Conservation (phyloP, 495 filamentous ascomycete species). For the Neurospora cerealis region DNA sequence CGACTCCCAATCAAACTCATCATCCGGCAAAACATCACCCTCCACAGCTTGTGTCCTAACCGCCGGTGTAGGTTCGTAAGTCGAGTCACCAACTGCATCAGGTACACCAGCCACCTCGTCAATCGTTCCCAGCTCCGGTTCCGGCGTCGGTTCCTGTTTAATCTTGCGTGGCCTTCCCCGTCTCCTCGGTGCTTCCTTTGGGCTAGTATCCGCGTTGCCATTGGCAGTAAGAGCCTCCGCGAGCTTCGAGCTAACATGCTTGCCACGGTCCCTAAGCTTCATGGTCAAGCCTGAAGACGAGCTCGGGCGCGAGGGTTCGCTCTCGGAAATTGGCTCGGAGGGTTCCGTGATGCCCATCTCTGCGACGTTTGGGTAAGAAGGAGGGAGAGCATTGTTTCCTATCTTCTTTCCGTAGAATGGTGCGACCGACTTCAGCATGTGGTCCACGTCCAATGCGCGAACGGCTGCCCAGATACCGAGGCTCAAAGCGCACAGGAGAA, state of each 20-base stretch:
- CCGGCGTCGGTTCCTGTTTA: slow-evolving; percentile 15
- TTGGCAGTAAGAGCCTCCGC: not conserved
- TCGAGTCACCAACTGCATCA: slow-evolving; percentile 7
- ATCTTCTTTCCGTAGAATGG: slow-evolving; percentile 7
- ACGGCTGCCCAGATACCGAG: slow-evolving; percentile 45
- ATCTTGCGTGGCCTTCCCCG: slow-evolving; percentile 20
- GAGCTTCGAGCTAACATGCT: not conserved
- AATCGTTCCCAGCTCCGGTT: slow-evolving; percentile 9
- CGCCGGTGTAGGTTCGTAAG: slow-evolving; percentile 21
- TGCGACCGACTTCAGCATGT: slow-evolving; percentile 24
- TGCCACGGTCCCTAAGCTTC: not conserved
- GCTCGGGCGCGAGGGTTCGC: not conserved
- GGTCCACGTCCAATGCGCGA: slow-evolving; percentile 31
- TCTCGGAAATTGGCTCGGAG: not conserved
- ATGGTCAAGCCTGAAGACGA: not conserved
- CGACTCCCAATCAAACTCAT: slow-evolving; percentile 36
- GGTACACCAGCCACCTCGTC: slow-evolving; percentile 3
- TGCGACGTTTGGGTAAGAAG: not conserved
- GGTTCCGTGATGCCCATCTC: not conserved
- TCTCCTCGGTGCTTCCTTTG: slow-evolving; percentile 7
- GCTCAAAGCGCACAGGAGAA: slow-evolving; percentile 39
- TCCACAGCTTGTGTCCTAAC: slow-evolving; percentile 12
- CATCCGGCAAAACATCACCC: slow-evolving; percentile 22
- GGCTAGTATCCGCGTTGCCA: not conserved
- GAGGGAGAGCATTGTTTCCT: not conserved